Evolutionary conservation across 805 yeast genomes (phyloP).

Genomic region (Candida taoyuanica): DNA sequence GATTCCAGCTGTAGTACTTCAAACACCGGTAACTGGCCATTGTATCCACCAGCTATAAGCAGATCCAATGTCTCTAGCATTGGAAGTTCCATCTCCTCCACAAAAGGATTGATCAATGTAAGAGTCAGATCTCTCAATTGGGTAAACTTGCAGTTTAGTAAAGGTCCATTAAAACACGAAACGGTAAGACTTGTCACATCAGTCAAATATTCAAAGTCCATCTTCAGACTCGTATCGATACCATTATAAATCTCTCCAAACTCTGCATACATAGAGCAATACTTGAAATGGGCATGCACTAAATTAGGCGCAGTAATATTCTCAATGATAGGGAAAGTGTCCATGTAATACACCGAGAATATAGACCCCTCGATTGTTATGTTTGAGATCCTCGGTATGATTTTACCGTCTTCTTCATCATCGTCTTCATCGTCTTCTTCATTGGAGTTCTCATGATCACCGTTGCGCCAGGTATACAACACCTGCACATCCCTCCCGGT

Average conservation of each 20-base stretch:
- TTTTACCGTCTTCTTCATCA: too few relatives aligned
- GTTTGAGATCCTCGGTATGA: neutral
- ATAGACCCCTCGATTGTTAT: too few relatives aligned
- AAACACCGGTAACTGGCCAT: neutral
- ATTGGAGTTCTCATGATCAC: too few relatives aligned
- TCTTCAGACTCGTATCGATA: neutral
- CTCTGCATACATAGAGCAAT: too few relatives aligned
- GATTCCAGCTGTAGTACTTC: neutral
- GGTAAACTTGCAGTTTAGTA: neutral
- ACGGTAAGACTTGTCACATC: neutral
- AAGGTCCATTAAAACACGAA: neutral
- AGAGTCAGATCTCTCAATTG: neutral
- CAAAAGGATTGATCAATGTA: neutral
- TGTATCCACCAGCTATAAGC: neutral
- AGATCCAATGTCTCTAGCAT: neutral
- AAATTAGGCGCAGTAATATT: neutral
- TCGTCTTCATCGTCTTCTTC: too few relatives aligned
- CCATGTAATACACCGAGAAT: too few relatives aligned
- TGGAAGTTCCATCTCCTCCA: neutral
- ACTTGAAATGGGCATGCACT: neutral
- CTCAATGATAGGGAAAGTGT: too few relatives aligned
- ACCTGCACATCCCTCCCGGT: too few relatives aligned
- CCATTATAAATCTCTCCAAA: too few relatives aligned
- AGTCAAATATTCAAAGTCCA: neutral
- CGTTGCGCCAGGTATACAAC: too few relatives aligned